Conservation (phyloP, 176 grass and related monocot genomes). For the Musa troglodytarum region DNA sequence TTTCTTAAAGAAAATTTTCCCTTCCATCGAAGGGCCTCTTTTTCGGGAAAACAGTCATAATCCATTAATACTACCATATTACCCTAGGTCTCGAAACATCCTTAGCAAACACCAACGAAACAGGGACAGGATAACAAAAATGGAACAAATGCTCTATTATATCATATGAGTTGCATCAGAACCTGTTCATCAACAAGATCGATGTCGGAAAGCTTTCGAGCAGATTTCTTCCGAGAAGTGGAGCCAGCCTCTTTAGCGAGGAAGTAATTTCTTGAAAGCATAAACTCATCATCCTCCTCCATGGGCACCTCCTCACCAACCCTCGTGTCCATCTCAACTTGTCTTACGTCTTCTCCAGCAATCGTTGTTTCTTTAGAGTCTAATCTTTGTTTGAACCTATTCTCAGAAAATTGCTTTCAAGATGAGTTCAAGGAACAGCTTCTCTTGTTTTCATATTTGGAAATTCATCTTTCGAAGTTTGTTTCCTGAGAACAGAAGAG, state of each 20-base stretch:
- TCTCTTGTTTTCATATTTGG: too few species aligned
- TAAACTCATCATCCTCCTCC: slow-evolving; percentile 52
- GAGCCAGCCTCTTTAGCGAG: slow-evolving; percentile 74
- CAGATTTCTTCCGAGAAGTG: slow-evolving; percentile 48
- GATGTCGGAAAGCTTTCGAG: slow-evolving; percentile 54
- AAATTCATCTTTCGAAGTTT: too few species aligned
- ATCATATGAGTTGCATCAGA: background rate
- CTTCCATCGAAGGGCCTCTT: background rate
- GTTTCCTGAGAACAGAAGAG: too few species aligned
- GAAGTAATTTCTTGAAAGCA: slow-evolving; percentile 86
- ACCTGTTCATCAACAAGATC: slow-evolving; percentile 81
- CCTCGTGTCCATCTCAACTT: background rate
- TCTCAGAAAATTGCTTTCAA: too few species aligned
- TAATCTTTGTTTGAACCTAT: too few species aligned
- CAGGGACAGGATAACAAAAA: background rate
- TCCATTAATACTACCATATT: background rate
- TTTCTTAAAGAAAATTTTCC: background rate
- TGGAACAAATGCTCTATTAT: background rate
- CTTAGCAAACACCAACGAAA: background rate
- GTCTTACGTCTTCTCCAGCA: background rate
- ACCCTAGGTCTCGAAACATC: background rate
- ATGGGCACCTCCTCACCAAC: slow-evolving; percentile 9
- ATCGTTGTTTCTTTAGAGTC: background rate
- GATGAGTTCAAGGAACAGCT: too few species aligned
- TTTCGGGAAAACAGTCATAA: background rate